Conservation (phyloP, 2,329 filamentous ascomycete genomes). For the Colletotrichum falcatum region DNA sequence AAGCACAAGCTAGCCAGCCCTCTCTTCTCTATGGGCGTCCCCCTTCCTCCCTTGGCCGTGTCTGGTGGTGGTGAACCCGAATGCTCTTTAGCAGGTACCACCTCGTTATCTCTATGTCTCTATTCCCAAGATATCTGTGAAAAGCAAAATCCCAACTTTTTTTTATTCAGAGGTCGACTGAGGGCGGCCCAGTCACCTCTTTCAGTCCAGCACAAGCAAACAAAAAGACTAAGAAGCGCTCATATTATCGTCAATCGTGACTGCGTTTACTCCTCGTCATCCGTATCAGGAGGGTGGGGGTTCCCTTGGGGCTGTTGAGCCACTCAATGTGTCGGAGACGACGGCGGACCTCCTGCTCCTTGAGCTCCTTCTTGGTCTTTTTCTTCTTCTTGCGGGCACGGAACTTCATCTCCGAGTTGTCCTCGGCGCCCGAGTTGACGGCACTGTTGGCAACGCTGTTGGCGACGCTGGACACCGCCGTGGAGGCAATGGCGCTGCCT, state of each 20-base stretch:
- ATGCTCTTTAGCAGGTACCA: neutral
- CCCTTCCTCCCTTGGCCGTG: neutral
- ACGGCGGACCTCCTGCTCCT: slow-evolving; percentile 90
- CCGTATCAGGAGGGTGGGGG: slow-evolving; percentile 80
- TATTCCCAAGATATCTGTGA: slow-evolving; percentile 15
- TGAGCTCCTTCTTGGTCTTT: slow-evolving; percentile 95
- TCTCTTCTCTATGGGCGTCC: neutral
- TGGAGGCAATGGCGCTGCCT: slow-evolving; percentile 69
- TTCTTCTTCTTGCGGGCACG: slow-evolving; percentile 95
- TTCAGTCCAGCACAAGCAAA: slow-evolving; percentile 13
- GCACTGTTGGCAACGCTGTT: slow-evolving; percentile 70
- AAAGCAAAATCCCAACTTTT: slow-evolving; percentile 26
- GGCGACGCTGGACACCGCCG: slow-evolving; percentile 66
- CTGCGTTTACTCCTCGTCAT: slow-evolving; percentile 71
- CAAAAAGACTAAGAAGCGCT: slow-evolving; percentile 15
- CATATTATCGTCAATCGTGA: slow-evolving; percentile 33
- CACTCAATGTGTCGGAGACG: slow-evolving; percentile 87
- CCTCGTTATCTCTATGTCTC: neutral
- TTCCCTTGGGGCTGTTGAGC: slow-evolving; percentile 88
- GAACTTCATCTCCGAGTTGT: slow-evolving; percentile 87
- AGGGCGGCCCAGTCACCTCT: slow-evolving; percentile 11
- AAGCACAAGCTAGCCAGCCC: slow-evolving; percentile 10
- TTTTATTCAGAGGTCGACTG: slow-evolving; percentile 4
- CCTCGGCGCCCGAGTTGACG: slow-evolving; percentile 86
- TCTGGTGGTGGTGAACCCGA: neutral